phyloP scores from a whole-genome alignment of 2,329 filamentous ascomycete species.

The Epichloe hybrida region DNA sequence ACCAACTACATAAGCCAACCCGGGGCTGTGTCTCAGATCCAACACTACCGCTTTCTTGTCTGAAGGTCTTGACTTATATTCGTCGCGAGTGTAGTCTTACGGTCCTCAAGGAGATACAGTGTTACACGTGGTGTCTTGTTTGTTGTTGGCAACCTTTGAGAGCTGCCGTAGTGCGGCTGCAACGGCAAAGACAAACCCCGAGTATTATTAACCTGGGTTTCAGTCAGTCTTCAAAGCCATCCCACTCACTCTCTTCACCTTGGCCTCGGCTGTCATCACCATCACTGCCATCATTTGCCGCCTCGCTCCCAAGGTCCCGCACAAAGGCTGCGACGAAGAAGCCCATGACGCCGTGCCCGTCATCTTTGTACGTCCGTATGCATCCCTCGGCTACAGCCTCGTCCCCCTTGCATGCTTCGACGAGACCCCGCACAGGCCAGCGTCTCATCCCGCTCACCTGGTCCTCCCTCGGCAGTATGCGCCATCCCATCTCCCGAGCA shows the following conservation, averaged over 20 bases:
- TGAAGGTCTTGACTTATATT: no score
- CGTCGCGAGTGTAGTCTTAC: no score
- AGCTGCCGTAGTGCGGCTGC: no score
- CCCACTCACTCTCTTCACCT: slow-evolving; percentile 8
- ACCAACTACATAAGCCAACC: no score
- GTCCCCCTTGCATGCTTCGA: slow-evolving; percentile 34
- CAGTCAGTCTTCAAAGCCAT: slow-evolving; percentile 6
- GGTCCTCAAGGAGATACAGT: no score
- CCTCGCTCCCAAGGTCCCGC: slow-evolving; percentile 10
- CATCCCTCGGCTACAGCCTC: slow-evolving; percentile 55
- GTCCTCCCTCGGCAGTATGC: slow-evolving; percentile 53
- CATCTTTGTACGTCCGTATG: slow-evolving; percentile 68
- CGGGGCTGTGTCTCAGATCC: no score
- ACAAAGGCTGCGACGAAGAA: slow-evolving; percentile 92
- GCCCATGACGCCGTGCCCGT: slow-evolving; percentile 76
- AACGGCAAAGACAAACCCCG: no score
- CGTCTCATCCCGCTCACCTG: slow-evolving; percentile 64
- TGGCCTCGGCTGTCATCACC: slow-evolving; percentile 3
- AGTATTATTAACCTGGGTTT: no score
- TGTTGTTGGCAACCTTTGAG: no score
- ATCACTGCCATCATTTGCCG: slow-evolving; percentile 8
- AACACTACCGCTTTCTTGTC: no score
- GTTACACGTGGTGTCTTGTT: no score
- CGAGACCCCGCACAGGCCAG: slow-evolving; percentile 57
- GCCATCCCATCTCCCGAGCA: slow-evolving; percentile 60